A percentile compares a stretch with the other conserved stretches of the same genome.
Evolutionary conservation across 2,329 filamentous ascomycete genomes (phyloP).

Genomic region (Botryotinia convoluta): DNA sequence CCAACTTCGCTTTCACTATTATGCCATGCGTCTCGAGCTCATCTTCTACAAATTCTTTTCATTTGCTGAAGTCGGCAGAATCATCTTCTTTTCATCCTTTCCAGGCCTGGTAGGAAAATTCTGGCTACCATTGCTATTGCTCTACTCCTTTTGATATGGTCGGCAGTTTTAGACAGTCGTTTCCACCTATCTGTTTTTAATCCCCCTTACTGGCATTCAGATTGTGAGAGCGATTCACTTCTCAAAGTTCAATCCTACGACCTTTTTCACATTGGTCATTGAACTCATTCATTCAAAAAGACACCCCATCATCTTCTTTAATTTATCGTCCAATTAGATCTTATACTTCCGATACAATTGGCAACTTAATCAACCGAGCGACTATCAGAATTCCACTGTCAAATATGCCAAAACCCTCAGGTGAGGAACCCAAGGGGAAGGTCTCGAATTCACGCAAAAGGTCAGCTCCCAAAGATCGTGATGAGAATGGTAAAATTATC

Average conservation of each 20-base stretch:
- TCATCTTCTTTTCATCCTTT: background rate
- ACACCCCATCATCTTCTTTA: background rate
- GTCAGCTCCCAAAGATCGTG: background rate
- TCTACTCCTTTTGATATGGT: background rate
- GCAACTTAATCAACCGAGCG: background rate
- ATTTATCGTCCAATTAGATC: no score
- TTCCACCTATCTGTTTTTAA: background rate
- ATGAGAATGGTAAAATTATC: slow-evolving; percentile 1
- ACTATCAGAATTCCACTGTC: background rate
- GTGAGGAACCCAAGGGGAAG: background rate
- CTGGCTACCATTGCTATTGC: background rate
- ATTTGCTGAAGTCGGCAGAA: background rate
- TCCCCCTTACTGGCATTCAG: background rate
- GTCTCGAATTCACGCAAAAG: background rate
- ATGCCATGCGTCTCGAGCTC: background rate
- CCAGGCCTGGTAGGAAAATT: no score
- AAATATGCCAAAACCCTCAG: background rate
- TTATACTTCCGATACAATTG: no score
- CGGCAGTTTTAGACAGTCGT: no score
- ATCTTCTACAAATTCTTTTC: background rate
- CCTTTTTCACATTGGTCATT: background rate
- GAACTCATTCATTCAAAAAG: background rate
- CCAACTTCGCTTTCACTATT: background rate
- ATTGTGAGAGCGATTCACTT: background rate
- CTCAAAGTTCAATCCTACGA: background rate